Evolutionary conservation across 768 basidiomycete genomes (phyloP).

Genomic region (Multifurca ochricompacta): DNA sequence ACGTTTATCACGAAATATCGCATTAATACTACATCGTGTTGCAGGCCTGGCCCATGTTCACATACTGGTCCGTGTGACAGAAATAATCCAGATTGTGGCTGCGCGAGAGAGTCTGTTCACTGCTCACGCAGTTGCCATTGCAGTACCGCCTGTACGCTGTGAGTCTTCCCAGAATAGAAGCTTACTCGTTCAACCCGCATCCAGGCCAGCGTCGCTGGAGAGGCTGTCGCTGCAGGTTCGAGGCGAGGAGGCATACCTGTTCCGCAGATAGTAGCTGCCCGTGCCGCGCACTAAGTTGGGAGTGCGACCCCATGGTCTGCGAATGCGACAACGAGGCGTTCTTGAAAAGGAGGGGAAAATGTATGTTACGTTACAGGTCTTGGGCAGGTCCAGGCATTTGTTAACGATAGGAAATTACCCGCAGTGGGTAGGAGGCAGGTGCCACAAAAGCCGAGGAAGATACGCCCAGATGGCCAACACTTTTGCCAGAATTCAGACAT

Average conservation of each 20-base stretch:
- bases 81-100: conserved; percentile 36
- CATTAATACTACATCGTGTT: no score
- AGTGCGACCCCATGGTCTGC: conserved; percentile 68
- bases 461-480: neutral
- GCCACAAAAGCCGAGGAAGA: neutral
- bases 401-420: neutral
- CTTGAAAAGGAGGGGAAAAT: neutral
- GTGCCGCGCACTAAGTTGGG: conserved; percentile 42
- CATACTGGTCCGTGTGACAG: conserved; percentile 50
- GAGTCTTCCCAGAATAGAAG: neutral
- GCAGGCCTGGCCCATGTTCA: conserved; percentile 35
- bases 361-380: neutral
- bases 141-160: conserved; percentile 36
- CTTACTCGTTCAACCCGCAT: neutral
- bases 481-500: conserved; percentile 10
- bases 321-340: conserved; percentile 39
- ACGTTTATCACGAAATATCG: neutral
- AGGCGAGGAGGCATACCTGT: conserved; percentile 26
- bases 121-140: conserved; percentile 55
- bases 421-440: neutral
- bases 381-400: neutral
- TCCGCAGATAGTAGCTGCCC: conserved; percentile 36
- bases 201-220: conserved; percentile 47
- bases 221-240: conserved; percentile 42
- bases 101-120: conserved; percentile 41